Base-by-base conservation (phyloP, 768 basidiomycete genomes). In the Lactarius psammicola region DNA sequence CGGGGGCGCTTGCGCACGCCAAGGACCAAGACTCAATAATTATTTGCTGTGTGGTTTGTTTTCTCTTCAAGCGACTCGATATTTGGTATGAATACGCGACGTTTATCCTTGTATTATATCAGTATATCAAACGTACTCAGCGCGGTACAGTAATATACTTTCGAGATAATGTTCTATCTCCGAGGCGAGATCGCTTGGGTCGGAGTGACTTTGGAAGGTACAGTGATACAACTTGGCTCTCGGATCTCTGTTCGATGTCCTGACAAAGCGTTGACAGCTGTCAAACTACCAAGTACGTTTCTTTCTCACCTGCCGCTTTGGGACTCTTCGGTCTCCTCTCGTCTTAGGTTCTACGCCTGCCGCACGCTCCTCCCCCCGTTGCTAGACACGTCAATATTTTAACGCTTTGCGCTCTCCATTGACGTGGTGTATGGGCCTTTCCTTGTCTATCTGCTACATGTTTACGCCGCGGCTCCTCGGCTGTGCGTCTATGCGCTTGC, bases 1-100 rank as follows among this genome's bases (percentile, higher is more conserved):
- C 61, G 59, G 38, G 60, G 59, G 38, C 51, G 54, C 38, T 31
- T 57, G 30, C 60, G 64, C 36, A 60, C 51, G 30, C 40, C 64
- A 40, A 69, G 64, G 31, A 34, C 42, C 54, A 70, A 70, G 57
- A 44, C 42, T 38, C 68, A 70, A 56, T 70, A 49, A 59, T 38
- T 23, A n/a, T 51, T 62, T 54, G 20, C 34, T 38, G 17, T 55
- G 26, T 40, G 20, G 28, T 38, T 46, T 54, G 38, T 42, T 9
- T 44, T 58, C 36, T 18, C 23, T 53, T 57, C 31, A 26, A 38
- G 55, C n/a, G 56, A 58, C 42, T 40, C 20, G 26, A 3, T 61
- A 9, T 63, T 38, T 42, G 23, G 57, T 49, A 42, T 33, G 53
- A 46, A 40, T 36, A 38, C 36, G 38, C 36, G 34, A 53, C 9